A percentile compares a stretch with the other conserved stretches of the same genome.
These are phyloP conservation scores for Linnemannia elongata DNA, from an alignment of 192 early-diverging fungal genomes.

Conservation along the genomic window DNA sequence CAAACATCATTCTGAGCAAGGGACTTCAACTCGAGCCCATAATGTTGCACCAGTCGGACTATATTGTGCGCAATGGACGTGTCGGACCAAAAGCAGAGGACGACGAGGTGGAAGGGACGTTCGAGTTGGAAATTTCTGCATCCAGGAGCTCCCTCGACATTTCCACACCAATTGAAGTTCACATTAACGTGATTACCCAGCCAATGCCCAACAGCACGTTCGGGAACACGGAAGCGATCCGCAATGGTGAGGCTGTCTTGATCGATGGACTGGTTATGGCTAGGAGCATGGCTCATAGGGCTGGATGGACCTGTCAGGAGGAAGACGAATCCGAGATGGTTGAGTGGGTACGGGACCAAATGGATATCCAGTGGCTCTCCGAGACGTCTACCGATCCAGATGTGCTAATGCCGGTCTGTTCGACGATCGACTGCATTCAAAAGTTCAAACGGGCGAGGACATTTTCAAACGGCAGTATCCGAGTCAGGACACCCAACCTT, in stretches of 20 bases:
- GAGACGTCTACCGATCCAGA: neutral
- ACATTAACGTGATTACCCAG: conserved; percentile 33
- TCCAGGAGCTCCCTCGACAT: conserved; percentile 16
- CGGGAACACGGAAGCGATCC: conserved; percentile 41
- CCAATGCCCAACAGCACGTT: conserved; percentile 33
- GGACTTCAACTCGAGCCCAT: conserved; percentile 14
- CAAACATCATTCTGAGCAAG: neutral
- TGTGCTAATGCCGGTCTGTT: conserved; percentile 5
- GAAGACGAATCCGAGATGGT: conserved; percentile 52
- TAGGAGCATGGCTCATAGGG: conserved; percentile 27
- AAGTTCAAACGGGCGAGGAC: conserved; percentile 12
- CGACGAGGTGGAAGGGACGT: neutral
- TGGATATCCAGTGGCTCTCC: conserved; percentile 40
- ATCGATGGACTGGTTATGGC: conserved; percentile 48
- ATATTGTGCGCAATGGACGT: conserved; percentile 24
- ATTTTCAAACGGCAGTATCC: conserved; percentile 5
- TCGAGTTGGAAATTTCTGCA: conserved; percentile 33
- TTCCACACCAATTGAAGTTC: conserved; percentile 17
- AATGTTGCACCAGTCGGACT: conserved; percentile 20
- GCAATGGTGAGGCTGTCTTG: conserved; percentile 42
- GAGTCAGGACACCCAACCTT: conserved; percentile 30
- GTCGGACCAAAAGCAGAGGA: neutral
- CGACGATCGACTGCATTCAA: conserved; percentile 8
- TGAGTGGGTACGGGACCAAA: conserved; percentile 51
- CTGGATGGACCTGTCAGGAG: conserved; percentile 44